Percentiles rank a stretch among this genome's conserved stretches.
Conservation (phyloP, 1,284 basidiomycete genomes). For the Violaceomyces palustris region DNA sequence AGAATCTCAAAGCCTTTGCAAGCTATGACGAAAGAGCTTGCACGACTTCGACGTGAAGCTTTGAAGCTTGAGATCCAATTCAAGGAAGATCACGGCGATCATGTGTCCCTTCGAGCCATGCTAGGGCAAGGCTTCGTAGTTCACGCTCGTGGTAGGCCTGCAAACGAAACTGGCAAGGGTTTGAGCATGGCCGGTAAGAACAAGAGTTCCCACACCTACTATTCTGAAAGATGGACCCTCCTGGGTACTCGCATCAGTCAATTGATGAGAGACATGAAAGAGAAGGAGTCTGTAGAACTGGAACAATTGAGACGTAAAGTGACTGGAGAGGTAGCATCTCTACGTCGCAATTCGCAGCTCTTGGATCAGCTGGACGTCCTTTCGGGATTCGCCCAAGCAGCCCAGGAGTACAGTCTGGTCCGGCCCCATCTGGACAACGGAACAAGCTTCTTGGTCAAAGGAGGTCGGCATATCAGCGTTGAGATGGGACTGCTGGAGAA, state of each 20-base stretch:
- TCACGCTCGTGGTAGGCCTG: slow-evolving; percentile 28
- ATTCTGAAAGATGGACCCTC: slow-evolving; percentile 27
- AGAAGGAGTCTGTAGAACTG: slow-evolving; percentile 29
- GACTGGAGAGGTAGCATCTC: slow-evolving; percentile 1
- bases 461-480: slow-evolving; percentile 86
- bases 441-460: slow-evolving; percentile 60
- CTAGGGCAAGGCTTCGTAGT: slow-evolving; percentile 48
- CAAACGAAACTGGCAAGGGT: not conserved
- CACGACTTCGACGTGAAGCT: slow-evolving; percentile 18
- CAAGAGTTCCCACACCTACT: slow-evolving; percentile 40
- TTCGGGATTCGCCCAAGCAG: slow-evolving; percentile 74
- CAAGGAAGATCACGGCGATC: slow-evolving; percentile 16
- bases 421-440: slow-evolving; percentile 66
- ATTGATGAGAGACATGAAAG: slow-evolving; percentile 18
- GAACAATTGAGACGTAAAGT: slow-evolving; percentile 37
- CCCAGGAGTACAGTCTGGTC: slow-evolving; percentile 71
- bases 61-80: slow-evolving; percentile 21
- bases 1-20: slow-evolving; percentile 25
- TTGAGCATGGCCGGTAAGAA: slow-evolving; percentile 38
- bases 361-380: slow-evolving; percentile 86
- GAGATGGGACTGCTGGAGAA: slow-evolving; percentile 76
- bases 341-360: slow-evolving; percentile 70
- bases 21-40: slow-evolving; percentile 20
- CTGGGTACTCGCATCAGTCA: slow-evolving; percentile 29
- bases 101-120: slow-evolving; percentile 31